Conservation (phyloP, 208 protist species). For the Phytomonas francai region DNA sequence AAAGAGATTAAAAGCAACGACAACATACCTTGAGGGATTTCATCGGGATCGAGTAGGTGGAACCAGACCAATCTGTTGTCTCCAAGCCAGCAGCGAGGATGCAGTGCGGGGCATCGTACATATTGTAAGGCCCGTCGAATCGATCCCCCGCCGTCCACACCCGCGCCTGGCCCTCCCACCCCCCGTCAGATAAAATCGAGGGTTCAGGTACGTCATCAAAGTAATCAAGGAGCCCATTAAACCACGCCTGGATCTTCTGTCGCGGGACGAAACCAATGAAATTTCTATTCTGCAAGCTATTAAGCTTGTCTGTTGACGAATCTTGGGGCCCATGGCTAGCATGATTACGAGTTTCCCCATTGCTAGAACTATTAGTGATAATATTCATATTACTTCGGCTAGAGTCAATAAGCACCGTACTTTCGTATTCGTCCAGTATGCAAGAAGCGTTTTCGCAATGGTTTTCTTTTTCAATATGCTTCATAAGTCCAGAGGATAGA, state of each 20-base stretch:
- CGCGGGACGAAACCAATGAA: slow-evolving; percentile 24
- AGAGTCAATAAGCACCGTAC: too few species aligned
- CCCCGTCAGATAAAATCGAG: slow-evolving; percentile 31
- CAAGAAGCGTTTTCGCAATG: too few species aligned
- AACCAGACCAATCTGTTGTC: background rate
- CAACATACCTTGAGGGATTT: slow-evolving; percentile 2
- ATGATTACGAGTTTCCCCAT: too few species aligned
- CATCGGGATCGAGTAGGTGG: background rate
- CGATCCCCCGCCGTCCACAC: slow-evolving; percentile 22
- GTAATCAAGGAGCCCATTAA: slow-evolving; percentile 10
- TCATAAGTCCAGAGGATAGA: too few species aligned
- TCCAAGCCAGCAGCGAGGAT: slow-evolving; percentile 28
- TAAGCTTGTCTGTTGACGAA: too few species aligned
- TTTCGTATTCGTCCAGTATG: too few species aligned
- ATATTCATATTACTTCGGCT: too few species aligned
- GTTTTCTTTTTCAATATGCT: too few species aligned
- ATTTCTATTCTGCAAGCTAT: background rate
- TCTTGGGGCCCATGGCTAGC: too few species aligned
- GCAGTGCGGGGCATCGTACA: slow-evolving; percentile 32
- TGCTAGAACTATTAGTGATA: too few species aligned
- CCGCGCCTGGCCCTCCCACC: slow-evolving; percentile 28
- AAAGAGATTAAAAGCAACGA: slow-evolving; percentile 11
- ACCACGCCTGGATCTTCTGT: slow-evolving; percentile 25
- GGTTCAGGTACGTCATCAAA: slow-evolving; percentile 21
- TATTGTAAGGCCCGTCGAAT: slow-evolving; percentile 11